Percentiles rank a stretch among this genome's conserved stretches.
Evolutionary conservation across 1,284 basidiomycete genomes (phyloP).

Genomic region (Malassezia globosa): DNA sequence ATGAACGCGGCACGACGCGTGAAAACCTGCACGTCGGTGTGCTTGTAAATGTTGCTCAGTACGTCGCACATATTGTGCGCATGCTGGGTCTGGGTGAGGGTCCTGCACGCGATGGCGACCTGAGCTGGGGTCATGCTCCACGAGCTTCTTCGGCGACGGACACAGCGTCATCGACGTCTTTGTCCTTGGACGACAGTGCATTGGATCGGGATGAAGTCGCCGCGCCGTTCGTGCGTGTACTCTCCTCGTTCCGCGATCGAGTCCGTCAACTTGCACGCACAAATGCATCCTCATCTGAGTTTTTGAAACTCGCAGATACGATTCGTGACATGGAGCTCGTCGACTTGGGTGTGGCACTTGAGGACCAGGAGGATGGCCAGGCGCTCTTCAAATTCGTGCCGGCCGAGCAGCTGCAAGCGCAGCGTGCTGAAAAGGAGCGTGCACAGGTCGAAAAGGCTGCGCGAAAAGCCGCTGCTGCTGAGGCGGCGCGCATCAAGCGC

Average conservation of each 20-base stretch:
- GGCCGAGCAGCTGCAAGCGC: conserved; percentile 67
- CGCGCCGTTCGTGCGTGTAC: conserved; percentile 74
- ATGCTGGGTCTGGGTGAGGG: conserved; percentile 93
- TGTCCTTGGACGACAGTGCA: conserved; percentile 17
- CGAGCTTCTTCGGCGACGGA: conserved; percentile 17
- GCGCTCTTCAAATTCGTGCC: conserved; percentile 77
- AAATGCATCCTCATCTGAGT: conserved; percentile 27
- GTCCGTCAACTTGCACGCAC: conserved; percentile 70
- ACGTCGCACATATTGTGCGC: conserved; percentile 78
- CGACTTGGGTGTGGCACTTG: conserved; percentile 83
- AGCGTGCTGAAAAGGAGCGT: conserved; percentile 79
- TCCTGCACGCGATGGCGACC: conserved; percentile 20
- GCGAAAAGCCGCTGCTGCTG: conserved; percentile 65
- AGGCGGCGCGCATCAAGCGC: conserved; percentile 62
- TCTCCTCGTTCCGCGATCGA: conserved; percentile 83
- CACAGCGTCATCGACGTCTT: neutral
- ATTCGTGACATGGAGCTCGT: conserved; percentile 82
- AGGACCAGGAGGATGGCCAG: conserved; percentile 77
- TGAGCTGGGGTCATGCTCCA: conserved; percentile 41
- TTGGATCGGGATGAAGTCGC: conserved; percentile 66
- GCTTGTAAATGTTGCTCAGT: conserved; percentile 64
- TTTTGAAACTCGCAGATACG: conserved; percentile 54
- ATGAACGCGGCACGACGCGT: conserved; percentile 53
- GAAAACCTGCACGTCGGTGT: conserved; percentile 58
- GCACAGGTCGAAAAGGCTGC: conserved; percentile 64